phyloP scores from a whole-genome alignment of 2,329 filamentous ascomycete species.

The Tolypocladium album region DNA sequence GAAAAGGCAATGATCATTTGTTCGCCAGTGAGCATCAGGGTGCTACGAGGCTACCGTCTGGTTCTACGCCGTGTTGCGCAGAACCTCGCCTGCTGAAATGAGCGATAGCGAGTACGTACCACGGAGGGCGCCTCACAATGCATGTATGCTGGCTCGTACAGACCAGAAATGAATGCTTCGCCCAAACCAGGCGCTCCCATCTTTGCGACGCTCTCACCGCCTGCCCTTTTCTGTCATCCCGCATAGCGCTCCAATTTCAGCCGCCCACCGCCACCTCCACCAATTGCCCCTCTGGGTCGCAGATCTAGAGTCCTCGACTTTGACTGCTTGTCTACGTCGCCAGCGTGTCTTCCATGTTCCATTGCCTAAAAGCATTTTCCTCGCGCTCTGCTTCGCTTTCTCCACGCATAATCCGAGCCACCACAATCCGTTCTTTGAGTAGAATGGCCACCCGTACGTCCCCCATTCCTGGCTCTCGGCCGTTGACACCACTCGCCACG shows the following conservation, averaged over 20 bases:
- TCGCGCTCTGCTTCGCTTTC: neutral
- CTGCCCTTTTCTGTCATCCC: neutral
- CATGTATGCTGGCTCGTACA: neutral
- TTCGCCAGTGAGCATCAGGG: neutral
- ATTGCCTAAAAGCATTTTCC: neutral
- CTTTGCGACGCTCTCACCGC: neutral
- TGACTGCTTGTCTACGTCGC: neutral
- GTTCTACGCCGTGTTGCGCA: too few species aligned
- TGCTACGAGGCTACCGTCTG: neutral
- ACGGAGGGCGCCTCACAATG: too few species aligned
- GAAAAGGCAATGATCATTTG: neutral
- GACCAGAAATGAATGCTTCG: too few species aligned
- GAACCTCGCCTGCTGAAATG: neutral
- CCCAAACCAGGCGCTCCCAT: neutral
- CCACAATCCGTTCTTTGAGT: conserved; percentile 1
- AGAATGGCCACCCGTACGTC: conserved; percentile 13
- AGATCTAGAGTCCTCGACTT: neutral
- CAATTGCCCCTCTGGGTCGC: neutral
- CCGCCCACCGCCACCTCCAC: neutral
- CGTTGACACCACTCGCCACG: neutral
- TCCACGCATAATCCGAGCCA: neutral
- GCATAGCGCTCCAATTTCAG: neutral
- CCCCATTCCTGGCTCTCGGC: neutral
- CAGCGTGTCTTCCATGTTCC: conserved; percentile 4
- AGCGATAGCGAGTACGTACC: too few species aligned